Evolutionary conservation across 1,284 basidiomycete genomes (phyloP).

Genomic region (Pyrrhoderma noxium): DNA sequence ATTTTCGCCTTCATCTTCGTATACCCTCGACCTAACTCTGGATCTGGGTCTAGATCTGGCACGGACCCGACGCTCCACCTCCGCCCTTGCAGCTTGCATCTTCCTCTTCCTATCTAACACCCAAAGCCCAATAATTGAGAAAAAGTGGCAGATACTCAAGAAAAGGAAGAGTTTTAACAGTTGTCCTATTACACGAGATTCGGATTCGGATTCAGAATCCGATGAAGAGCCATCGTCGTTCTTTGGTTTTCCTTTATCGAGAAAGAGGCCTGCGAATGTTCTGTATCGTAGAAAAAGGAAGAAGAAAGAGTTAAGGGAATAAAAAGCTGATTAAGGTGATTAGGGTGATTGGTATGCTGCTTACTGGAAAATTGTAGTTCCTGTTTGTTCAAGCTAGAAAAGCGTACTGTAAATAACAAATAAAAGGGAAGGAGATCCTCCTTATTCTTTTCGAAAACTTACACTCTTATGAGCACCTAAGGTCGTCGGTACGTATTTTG

Average conservation of each 20-base stretch:
- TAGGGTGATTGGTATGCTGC: not conserved
- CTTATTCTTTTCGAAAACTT: conserved; percentile 24
- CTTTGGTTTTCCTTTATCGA: conserved; percentile 18
- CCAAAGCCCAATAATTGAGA: conserved; percentile 42
- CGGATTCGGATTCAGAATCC: conserved; percentile 19
- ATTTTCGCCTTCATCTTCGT: conserved; percentile 3
- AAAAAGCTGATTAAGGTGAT: conserved; percentile 42
- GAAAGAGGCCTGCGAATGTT: conserved; percentile 23
- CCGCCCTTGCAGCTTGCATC: conserved; percentile 17
- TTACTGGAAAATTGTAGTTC: conserved; percentile 57
- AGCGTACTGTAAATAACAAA: not conserved
- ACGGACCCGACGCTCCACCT: conserved; percentile 3
- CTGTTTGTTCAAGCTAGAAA: conserved; percentile 61
- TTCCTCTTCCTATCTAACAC: conserved; percentile 36
- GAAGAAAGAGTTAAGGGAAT: too few species aligned
- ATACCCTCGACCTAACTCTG: conserved; percentile 1
- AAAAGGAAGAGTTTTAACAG: conserved; percentile 60
- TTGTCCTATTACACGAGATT: conserved; percentile 36
- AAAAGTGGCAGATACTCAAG: conserved; percentile 55
- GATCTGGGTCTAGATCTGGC: too few species aligned
- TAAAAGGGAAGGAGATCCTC: not conserved
- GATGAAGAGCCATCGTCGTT: not conserved
- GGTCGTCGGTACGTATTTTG: conserved; percentile 70
- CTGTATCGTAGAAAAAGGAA: too few species aligned
- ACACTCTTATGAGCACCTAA: conserved; percentile 76